These are phyloP conservation scores for Aureobasidium melanogenum DNA, from an alignment of 2,329 filamentous ascomycete species.

Conservation along the genomic window DNA sequence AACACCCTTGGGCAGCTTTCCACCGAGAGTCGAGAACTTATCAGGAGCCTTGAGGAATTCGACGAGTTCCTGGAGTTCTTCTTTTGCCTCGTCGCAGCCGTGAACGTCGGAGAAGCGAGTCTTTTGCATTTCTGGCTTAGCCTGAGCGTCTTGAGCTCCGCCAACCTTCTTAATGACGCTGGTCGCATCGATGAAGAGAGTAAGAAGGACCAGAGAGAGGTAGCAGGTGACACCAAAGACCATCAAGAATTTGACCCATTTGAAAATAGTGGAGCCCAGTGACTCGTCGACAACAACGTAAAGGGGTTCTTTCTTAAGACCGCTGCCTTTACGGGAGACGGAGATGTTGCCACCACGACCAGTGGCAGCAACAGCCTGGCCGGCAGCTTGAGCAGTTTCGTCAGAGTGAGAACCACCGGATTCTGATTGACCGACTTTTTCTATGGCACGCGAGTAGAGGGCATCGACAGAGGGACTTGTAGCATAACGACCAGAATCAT, in stretches of 20 bases:
- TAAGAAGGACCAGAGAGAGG: conserved; percentile 67
- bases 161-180: conserved; percentile 72
- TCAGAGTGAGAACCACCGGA: conserved; percentile 39
- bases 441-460: conserved; percentile 68
- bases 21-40: conserved; percentile 85
- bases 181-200: conserved; percentile 72
- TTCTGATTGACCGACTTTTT: conserved; percentile 45
- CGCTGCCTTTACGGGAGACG: conserved; percentile 48
- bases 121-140: conserved; percentile 85
- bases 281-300: conserved; percentile 95
- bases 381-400: conserved; percentile 66
- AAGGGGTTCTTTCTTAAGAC: conserved; percentile 73
- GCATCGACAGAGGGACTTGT: conserved; percentile 69
- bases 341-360: conserved; percentile 59
- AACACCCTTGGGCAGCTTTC: conserved; percentile 94
- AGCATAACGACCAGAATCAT: conserved; percentile 78
- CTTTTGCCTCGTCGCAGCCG: conserved; percentile 95
- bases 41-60: conserved; percentile 93
- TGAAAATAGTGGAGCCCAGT: conserved; percentile 67
- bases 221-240: conserved; percentile 74
- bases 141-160: conserved; percentile 65
- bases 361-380: conserved; percentile 70
- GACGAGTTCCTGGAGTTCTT: conserved; percentile 92
- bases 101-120: conserved; percentile 90
- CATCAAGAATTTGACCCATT: conserved; percentile 81